Conservation (phyloP, 1,284 basidiomycete species). For the Rhodotorula sp. region DNA sequence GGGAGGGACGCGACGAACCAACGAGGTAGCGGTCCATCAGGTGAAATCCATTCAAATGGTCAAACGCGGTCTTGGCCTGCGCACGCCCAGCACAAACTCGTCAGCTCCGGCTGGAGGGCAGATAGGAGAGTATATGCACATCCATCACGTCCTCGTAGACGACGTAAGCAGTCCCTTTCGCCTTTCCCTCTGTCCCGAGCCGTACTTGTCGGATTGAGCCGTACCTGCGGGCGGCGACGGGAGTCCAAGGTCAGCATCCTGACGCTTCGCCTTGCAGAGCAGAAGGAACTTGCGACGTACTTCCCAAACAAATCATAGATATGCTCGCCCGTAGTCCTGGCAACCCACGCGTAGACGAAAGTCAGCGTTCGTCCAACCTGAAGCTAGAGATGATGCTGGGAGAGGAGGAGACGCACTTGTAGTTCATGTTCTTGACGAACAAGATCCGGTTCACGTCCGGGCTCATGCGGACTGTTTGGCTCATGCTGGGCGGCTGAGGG, state of each 20-base stretch:
- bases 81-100: not conserved
- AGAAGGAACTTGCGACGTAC: not conserved
- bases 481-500: slow-evolving; percentile 1
- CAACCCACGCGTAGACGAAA: too few relatives aligned
- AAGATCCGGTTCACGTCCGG: slow-evolving; percentile 45
- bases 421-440: slow-evolving; percentile 70
- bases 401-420: slow-evolving; percentile 58
- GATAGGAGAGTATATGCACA: slow-evolving; percentile 32
- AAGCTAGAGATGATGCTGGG: too few relatives aligned
- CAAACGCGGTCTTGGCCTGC: slow-evolving; percentile 79
- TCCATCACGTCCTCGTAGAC: slow-evolving; percentile 52
- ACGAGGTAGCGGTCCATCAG: slow-evolving; percentile 92
- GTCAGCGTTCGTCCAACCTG: too few relatives aligned
- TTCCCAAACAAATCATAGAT: slow-evolving; percentile 96
- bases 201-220: slow-evolving; percentile 94
- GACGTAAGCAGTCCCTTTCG: slow-evolving; percentile 93
- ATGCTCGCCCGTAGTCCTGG: slow-evolving; percentile 65
- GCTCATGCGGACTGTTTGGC: slow-evolving; percentile 35
- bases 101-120: not conserved
- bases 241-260: not conserved
- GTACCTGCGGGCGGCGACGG: slow-evolving; percentile 54
- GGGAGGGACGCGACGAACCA: slow-evolving; percentile 43
- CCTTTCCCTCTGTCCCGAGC: slow-evolving; percentile 85
- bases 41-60: slow-evolving; percentile 97
- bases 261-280: too few relatives aligned